Evolutionary conservation across 2,329 filamentous ascomycete species (phyloP).

Genomic region (Penicillium sp.): DNA sequence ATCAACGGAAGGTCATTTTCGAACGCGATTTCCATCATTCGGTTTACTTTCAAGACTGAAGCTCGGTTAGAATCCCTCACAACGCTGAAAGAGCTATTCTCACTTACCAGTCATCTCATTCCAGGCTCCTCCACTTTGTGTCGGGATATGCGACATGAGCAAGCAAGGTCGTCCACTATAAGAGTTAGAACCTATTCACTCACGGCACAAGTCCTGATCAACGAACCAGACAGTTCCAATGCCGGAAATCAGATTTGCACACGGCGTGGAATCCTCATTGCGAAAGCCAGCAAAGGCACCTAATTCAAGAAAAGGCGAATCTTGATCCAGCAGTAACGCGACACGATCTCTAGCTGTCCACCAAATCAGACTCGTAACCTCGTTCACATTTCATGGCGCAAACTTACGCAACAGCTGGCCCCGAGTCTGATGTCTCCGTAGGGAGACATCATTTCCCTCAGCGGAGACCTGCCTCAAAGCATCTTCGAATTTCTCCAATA

Average conservation of each 20-base stretch:
- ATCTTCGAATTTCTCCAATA: constrained; percentile 34
- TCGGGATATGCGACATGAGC: constrained; percentile 46
- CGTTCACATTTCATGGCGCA: background rate
- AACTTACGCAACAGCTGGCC: constrained; percentile 33
- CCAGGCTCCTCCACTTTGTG: constrained; percentile 47
- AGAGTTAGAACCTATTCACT: too few species aligned
- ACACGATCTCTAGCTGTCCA: constrained; percentile 42
- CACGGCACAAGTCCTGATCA: too few species aligned
- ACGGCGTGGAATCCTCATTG: constrained; percentile 38
- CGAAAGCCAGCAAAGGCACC: constrained; percentile 40
- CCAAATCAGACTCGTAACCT: background rate
- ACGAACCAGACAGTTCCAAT: constrained; percentile 38
- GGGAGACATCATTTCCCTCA: constrained; percentile 34
- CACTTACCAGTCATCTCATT: constrained; percentile 42
- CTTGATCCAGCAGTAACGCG: constrained; percentile 39
- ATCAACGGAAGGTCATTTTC: constrained; percentile 46
- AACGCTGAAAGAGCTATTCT: background rate
- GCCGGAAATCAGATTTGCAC: constrained; percentile 41
- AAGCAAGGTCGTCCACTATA: constrained; percentile 34
- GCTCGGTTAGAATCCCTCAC: background rate
- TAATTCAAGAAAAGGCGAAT: constrained; percentile 45
- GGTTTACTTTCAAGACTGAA: constrained; percentile 37
- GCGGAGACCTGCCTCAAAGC: constrained; percentile 28
- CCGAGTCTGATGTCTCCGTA: constrained; percentile 29
- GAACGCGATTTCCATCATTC: constrained; percentile 40